These are phyloP conservation scores for Melampsora larici-populina DNA, from an alignment of 1,284 basidiomycete genomes.

Conservation along the genomic window DNA sequence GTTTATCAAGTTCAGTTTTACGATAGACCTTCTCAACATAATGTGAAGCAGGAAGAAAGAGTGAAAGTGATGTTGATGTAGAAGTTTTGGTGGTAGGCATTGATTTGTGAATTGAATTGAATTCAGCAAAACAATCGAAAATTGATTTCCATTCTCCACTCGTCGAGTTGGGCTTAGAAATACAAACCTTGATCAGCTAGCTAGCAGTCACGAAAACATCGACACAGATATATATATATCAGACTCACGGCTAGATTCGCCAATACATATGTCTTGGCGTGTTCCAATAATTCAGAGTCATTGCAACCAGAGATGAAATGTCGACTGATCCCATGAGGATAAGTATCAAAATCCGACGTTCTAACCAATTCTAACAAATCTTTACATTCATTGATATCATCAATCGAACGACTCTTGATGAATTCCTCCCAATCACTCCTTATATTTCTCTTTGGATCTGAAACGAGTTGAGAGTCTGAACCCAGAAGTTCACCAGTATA, in stretches of 20 bases:
- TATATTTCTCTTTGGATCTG: not conserved
- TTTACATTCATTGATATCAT: not conserved
- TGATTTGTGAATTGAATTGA: not conserved
- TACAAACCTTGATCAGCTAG: not conserved
- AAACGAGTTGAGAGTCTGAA: not conserved
- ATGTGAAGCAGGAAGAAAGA: not conserved
- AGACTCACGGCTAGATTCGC: not conserved
- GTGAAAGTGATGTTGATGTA: not conserved
- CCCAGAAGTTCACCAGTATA: not conserved
- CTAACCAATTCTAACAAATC: not conserved
- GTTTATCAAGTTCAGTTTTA: not conserved
- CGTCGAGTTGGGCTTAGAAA: not conserved
- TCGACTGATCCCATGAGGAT: slow-evolving; percentile 2
- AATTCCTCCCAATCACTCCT: not conserved
- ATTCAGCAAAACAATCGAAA: not conserved
- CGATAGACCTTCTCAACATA: not conserved
- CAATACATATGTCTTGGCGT: slow-evolving; percentile 4
- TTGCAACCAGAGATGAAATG: slow-evolving; percentile 1
- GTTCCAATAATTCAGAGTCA: not conserved
- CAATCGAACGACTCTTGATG: not conserved
- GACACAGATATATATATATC: not conserved
- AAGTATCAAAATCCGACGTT: not conserved
- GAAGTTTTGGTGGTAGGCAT: not conserved
- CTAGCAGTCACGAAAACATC: not conserved
- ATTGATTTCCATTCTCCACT: not conserved